Evolutionary conservation across 495 filamentous ascomycete genomes (phyloP).

Genomic region (Xylaria flabelliformis): DNA sequence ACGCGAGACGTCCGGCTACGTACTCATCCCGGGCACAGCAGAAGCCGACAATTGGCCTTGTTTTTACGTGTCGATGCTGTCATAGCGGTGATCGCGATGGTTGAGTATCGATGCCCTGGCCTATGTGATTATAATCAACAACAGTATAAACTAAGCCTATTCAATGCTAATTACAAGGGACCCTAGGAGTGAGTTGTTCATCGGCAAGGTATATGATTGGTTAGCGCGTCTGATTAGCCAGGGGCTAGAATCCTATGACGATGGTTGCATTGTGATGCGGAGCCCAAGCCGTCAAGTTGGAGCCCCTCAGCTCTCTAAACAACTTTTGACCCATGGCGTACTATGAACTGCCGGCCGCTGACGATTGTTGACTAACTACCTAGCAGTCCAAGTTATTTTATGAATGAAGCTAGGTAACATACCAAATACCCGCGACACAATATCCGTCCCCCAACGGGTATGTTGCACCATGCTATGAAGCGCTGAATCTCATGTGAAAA

Average conservation of each 20-base stretch:
- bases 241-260: constrained; percentile 19
- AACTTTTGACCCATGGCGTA: background rate
- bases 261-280: constrained; percentile 20
- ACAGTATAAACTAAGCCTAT: constrained; percentile 10
- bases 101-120: background rate
- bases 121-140: background rate
- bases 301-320: background rate
- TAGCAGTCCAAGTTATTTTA: background rate
- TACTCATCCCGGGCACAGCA: background rate
- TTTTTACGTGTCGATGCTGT: constrained; percentile 20
- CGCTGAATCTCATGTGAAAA: background rate
- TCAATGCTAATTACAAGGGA: background rate
- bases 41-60: background rate
- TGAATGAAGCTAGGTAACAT: background rate
- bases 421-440: background rate
- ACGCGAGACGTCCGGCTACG: background rate
- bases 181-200: background rate
- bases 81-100: constrained; percentile 17
- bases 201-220: constrained; percentile 5
- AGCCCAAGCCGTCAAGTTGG: background rate
- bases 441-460: background rate
- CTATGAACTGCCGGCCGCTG: background rate
- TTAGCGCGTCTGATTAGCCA: background rate
- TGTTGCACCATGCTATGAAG: constrained; percentile 1
- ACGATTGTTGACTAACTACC: background rate